These are phyloP conservation scores for Reticulascus tulasneorum DNA, from an alignment of 2,329 filamentous ascomycete genomes.

Conservation along the genomic window DNA sequence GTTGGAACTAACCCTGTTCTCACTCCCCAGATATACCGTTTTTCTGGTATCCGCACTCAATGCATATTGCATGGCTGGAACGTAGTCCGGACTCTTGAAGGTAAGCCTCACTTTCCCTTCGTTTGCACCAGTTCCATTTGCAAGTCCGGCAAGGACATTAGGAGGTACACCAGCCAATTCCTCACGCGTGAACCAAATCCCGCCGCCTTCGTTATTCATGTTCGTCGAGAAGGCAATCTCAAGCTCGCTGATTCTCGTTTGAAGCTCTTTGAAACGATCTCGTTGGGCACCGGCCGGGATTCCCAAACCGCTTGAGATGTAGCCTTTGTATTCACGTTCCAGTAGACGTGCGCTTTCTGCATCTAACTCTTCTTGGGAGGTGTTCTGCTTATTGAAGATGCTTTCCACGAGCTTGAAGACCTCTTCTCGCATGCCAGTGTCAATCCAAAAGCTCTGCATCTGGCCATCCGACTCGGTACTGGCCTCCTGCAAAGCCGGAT, in stretches of 20 bases:
- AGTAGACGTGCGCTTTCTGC: background rate
- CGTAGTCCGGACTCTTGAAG: conserved; percentile 80
- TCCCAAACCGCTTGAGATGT: background rate
- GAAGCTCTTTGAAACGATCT: conserved; percentile 1
- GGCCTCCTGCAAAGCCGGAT: conserved; percentile 1
- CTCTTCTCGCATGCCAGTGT: background rate
- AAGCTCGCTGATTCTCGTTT: background rate
- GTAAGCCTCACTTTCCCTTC: conserved; percentile 69
- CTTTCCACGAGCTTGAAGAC: conserved; percentile 3
- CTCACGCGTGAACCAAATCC: background rate
- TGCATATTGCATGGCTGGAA: conserved; percentile 73
- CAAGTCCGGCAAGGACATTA: conserved; percentile 47
- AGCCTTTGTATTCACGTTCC: background rate
- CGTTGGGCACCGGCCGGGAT: background rate
- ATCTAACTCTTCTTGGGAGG: background rate
- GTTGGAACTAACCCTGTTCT: no score
- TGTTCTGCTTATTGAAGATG: background rate
- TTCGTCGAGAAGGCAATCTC: background rate
- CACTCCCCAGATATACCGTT: conserved; percentile 67
- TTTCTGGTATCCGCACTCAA: conserved; percentile 63
- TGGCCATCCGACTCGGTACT: background rate
- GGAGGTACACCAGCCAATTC: background rate
- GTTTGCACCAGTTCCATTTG: conserved; percentile 67
- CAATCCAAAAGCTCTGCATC: background rate
- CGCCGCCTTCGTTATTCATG: background rate